Evolutionary conservation across 768 basidiomycete genomes (phyloP).

Genomic region (Cubamyces sp.): DNA sequence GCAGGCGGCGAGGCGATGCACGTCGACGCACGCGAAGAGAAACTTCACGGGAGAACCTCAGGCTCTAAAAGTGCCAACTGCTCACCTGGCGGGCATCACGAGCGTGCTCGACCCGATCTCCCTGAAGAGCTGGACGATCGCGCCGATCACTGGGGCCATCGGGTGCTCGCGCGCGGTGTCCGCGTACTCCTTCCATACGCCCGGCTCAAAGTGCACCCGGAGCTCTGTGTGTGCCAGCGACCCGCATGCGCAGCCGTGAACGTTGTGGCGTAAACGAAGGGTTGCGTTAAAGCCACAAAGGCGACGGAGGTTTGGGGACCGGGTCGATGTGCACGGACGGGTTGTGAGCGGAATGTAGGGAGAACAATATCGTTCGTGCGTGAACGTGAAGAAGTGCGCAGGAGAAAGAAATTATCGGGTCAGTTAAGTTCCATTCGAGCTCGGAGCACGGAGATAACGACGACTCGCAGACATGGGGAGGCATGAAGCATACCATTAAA

Average conservation of each 20-base stretch:
- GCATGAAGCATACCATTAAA: slow-evolving; percentile 48
- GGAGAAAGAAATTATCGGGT: not conserved
- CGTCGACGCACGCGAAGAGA: too few relatives aligned
- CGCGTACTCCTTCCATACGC: slow-evolving; percentile 43
- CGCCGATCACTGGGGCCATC: slow-evolving; percentile 43
- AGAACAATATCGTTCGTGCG: not conserved
- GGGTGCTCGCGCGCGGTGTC: slow-evolving; percentile 47
- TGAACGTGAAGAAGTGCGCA: not conserved
- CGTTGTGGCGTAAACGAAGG: too few relatives aligned
- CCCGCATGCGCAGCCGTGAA: too few relatives aligned
- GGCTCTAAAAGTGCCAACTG: not conserved
- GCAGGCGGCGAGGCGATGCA: too few relatives aligned
- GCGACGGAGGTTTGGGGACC: too few relatives aligned
- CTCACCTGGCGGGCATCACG: slow-evolving; percentile 55
- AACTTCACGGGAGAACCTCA: not conserved
- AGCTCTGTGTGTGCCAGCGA: slow-evolving; percentile 48
- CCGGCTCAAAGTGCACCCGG: slow-evolving; percentile 50
- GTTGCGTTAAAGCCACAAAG: too few relatives aligned
- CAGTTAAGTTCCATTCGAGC: not conserved
- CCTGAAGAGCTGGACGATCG: slow-evolving; percentile 45
- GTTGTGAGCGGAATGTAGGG: not conserved
- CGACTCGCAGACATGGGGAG: not conserved
- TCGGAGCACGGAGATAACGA: not conserved
- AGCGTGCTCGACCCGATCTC: slow-evolving; percentile 42
- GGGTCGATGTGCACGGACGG: too few relatives aligned